phyloP scores from a whole-genome alignment of 768 basidiomycete genomes.

The Boletus sp. region DNA sequence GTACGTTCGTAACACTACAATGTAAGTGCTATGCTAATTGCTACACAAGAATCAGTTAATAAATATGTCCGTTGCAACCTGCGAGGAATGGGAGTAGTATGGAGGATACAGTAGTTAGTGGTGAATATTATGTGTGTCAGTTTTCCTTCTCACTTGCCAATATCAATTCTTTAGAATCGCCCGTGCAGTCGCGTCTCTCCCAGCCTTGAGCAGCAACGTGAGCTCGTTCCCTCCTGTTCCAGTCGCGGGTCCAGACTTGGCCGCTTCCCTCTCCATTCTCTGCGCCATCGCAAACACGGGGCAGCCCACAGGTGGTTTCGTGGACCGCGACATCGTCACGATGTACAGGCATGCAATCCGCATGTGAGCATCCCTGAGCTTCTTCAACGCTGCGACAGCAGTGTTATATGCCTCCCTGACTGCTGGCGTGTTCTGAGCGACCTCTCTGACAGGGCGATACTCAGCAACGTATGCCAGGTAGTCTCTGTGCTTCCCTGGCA shows the following conservation, averaged over 20 bases:
- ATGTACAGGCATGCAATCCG: slow-evolving; percentile 86
- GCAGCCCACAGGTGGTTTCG: slow-evolving; percentile 44
- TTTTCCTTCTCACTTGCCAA: not conserved
- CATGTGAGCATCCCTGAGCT: slow-evolving; percentile 85
- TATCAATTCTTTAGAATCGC: slow-evolving; percentile 44
- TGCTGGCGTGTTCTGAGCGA: slow-evolving; percentile 54
- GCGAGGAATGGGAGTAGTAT: not conserved
- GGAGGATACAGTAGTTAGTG: slow-evolving; percentile 9
- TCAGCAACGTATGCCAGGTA: slow-evolving; percentile 71
- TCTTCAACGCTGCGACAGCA: slow-evolving; percentile 76
- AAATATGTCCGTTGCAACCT: slow-evolving; percentile 18
- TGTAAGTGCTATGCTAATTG: slow-evolving; percentile 20
- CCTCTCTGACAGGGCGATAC: slow-evolving; percentile 58
- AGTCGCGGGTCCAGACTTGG: slow-evolving; percentile 52
- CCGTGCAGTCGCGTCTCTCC: slow-evolving; percentile 81
- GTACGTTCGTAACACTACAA: slow-evolving; percentile 15
- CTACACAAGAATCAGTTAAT: slow-evolving; percentile 29
- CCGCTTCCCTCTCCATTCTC: slow-evolving; percentile 41
- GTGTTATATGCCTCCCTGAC: slow-evolving; percentile 76
- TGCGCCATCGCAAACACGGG: slow-evolving; percentile 57
- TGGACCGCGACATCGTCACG: slow-evolving; percentile 76
- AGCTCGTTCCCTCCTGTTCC: slow-evolving; percentile 93
- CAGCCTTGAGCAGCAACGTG: slow-evolving; percentile 79
- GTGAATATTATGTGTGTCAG: slow-evolving; percentile 5
- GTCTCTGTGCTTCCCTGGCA: slow-evolving; percentile 88